These are phyloP conservation scores for Diutina mesorugosa DNA, from an alignment of 1,139 yeast genomes.

Conservation along the genomic window DNA sequence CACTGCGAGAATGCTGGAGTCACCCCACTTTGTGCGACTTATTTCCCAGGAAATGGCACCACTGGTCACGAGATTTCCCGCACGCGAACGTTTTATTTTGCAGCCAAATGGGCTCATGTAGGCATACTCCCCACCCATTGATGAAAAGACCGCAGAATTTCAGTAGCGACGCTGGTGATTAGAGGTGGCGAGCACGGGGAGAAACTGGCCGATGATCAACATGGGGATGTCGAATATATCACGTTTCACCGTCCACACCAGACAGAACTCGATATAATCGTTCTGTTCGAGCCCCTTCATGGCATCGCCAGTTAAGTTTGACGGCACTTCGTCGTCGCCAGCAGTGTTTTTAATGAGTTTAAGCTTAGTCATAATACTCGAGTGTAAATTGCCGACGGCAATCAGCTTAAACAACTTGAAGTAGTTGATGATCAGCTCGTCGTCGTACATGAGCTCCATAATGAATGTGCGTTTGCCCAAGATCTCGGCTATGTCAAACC, in stretches of 20 bases:
- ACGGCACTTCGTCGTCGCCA: neutral
- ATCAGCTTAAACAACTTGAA: constrained; percentile 34
- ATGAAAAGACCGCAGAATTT: too few species aligned
- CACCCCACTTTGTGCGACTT: too few species aligned
- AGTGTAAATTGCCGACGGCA: constrained; percentile 37
- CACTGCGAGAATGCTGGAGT: too few species aligned
- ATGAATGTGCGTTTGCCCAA: constrained; percentile 40
- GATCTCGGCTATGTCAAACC: constrained; percentile 34
- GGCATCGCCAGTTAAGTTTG: constrained; percentile 4
- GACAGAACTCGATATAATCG: constrained; percentile 35
- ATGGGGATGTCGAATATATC: constrained; percentile 84
- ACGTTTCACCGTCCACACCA: constrained; percentile 60
- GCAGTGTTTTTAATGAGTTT: constrained; percentile 22
- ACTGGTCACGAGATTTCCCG: neutral
- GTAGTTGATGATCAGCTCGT: constrained; percentile 30
- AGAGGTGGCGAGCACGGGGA: constrained; percentile 31
- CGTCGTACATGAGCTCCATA: constrained; percentile 37
- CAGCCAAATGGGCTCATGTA: neutral
- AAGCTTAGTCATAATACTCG: constrained; percentile 36
- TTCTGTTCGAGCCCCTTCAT: constrained; percentile 8
- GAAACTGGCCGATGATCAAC: constrained; percentile 34
- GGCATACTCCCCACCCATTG: neutral
- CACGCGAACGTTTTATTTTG: neutral
- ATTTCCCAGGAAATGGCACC: neutral
- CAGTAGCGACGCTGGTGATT: constrained; percentile 11